phyloP scores from a whole-genome alignment of 306 rosid species.

The Begonia fuchsioides region DNA sequence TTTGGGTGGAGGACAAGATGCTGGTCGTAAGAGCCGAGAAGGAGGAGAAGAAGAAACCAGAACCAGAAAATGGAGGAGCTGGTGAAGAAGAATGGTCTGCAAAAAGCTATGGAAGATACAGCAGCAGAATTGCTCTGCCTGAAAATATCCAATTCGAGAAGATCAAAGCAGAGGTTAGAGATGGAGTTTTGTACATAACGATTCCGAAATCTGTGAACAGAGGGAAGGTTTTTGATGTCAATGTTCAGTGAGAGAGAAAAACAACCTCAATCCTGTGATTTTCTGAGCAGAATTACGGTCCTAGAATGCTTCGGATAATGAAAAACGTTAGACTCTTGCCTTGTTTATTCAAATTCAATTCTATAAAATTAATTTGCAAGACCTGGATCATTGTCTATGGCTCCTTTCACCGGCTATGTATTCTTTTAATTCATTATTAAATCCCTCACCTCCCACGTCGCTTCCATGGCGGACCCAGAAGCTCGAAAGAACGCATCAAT shows the following conservation, averaged over 20 bases:
- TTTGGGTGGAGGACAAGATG: conserved; percentile 83
- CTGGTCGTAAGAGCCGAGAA: conserved; percentile 67
- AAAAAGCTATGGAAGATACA: conserved; percentile 64
- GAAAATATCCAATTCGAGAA: conserved; percentile 57
- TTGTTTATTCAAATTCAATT: no score
- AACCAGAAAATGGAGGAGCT: not conserved
- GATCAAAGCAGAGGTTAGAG: conserved; percentile 65
- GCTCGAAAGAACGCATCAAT: no score
- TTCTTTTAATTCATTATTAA: no score
- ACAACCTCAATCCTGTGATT: no score
- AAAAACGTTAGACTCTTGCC: no score
- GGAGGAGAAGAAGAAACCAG: conserved; percentile 11
- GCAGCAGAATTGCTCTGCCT: conserved; percentile 56
- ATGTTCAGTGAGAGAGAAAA: conserved; percentile 28
- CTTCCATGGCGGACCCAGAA: no score
- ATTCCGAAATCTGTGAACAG: conserved; percentile 32
- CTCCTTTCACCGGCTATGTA: no score
- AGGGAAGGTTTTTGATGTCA: conserved; percentile 33
- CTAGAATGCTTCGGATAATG: no score
- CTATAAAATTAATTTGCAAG: no score
- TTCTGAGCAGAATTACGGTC: no score
- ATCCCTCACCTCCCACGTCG: no score
- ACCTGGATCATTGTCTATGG: no score
- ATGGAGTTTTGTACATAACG: conserved; percentile 67
- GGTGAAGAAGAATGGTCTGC: conserved; percentile 35